Evolutionary conservation across 2,329 filamentous ascomycete genomes (phyloP).

Genomic region (Cercospora sp.): DNA sequence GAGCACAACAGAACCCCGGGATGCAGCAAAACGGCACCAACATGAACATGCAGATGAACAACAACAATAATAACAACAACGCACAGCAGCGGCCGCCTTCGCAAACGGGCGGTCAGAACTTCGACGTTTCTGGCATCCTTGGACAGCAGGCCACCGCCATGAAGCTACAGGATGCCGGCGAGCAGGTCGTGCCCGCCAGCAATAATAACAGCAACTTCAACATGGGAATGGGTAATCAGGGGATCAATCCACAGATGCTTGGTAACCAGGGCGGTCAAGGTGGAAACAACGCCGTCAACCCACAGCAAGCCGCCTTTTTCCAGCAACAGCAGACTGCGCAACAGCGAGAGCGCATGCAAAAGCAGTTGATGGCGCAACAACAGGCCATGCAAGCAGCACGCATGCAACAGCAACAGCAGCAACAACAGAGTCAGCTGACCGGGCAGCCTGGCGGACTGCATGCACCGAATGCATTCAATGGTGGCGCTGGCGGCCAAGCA

Average conservation of each 20-base stretch:
- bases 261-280: conserved; percentile 30
- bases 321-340: conserved; percentile 42
- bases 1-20: conserved; percentile 10
- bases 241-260: conserved; percentile 41
- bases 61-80: conserved; percentile 37
- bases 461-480: conserved; percentile 43
- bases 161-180: conserved; percentile 61
- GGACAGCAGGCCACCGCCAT: conserved; percentile 63
- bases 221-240: conserved; percentile 30
- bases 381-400: conserved; percentile 38
- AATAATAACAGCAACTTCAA: conserved; percentile 50
- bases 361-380: conserved; percentile 38
- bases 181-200: conserved; percentile 64
- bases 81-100: conserved; percentile 40
- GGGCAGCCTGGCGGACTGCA: conserved; percentile 51
- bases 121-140: conserved; percentile 58
- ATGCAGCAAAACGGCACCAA: conserved; percentile 20
- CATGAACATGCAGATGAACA: conserved; percentile 32
- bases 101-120: conserved; percentile 34
- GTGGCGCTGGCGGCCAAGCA: conserved; percentile 28
- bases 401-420: conserved; percentile 37
- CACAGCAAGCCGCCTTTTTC: conserved; percentile 44
- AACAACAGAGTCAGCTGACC: conserved; percentile 48
- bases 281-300: conserved; percentile 26
- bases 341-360: conserved; percentile 45